A percentile compares a stretch with the other conserved stretches of the same genome.
Evolutionary conservation across 2,329 filamentous ascomycete species (phyloP).

Genomic region (Westerdykella aurantiaca): DNA sequence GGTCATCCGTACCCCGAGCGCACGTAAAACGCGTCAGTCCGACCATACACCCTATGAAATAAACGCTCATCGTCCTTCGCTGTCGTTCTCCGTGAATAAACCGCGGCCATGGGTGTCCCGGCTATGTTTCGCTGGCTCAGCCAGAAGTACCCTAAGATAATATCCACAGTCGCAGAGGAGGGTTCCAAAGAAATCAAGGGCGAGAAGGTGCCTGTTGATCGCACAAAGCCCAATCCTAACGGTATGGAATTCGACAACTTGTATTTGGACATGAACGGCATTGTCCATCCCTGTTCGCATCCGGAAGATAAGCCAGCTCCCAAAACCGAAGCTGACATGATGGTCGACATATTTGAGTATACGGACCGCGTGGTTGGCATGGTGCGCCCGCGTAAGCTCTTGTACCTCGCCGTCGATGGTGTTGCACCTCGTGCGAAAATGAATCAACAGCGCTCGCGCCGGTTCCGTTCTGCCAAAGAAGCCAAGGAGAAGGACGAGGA

Average conservation of each 20-base stretch:
- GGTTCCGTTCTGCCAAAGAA: slow-evolving; percentile 90
- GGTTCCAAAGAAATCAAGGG: slow-evolving; percentile 77
- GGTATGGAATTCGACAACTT: slow-evolving; percentile 97
- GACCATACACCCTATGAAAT: too few relatives aligned
- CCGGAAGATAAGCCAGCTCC: slow-evolving; percentile 89
- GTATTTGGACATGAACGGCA: slow-evolving; percentile 99
- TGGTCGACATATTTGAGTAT: slow-evolving; percentile 96
- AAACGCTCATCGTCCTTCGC: too few relatives aligned
- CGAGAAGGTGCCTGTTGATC: slow-evolving; percentile 75
- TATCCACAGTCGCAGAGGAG: slow-evolving; percentile 85
- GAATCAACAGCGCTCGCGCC: slow-evolving; percentile 96
- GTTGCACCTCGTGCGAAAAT: slow-evolving; percentile 98
- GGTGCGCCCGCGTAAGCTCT: slow-evolving; percentile 89
- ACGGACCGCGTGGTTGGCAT: slow-evolving; percentile 99
- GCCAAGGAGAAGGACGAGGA: slow-evolving; percentile 90
- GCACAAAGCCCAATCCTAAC: slow-evolving; percentile 82
- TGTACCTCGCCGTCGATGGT: slow-evolving; percentile 98
- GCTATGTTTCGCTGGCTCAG: slow-evolving; percentile 95
- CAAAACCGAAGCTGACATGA: slow-evolving; percentile 97
- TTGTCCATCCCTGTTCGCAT: slow-evolving; percentile 97
- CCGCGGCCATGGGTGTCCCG: slow-evolving; percentile 74
- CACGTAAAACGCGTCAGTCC: too few relatives aligned
- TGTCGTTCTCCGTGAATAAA: background rate
- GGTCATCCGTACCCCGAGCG: too few relatives aligned
- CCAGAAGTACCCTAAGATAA: slow-evolving; percentile 95